Evolutionary conservation across 179 eudicot genomes (phyloP), one percentile per base, ranked within the genome.

Genomic region (Silene vulgaris): DNA sequence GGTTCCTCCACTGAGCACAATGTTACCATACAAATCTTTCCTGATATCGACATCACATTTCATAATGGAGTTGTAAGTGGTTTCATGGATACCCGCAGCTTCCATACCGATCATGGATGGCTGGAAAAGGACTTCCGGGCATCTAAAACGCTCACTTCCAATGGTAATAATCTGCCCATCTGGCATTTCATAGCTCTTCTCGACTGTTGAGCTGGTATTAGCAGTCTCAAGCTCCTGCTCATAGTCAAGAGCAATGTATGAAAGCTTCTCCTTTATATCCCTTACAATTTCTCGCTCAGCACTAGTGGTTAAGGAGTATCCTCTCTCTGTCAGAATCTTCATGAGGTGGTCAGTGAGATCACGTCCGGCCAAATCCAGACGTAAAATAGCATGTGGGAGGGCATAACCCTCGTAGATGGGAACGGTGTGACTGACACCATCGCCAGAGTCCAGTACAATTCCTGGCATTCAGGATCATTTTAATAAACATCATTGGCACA

Each of bases 101-200:
- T 87, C 88, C 90, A 87, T 87, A 52, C 90, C 90, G 30, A 88
- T 84, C 86, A 88, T 82, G 8, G 91, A 88, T 48, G 89, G 91
- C 89, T 88, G 91, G 91, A 84, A 88, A 17, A 88, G 91, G 78
- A 88, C 91, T 79, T 88, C 90, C 0, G 90, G 89, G 78, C 90
- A 88, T 19, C 90, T 57, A 85, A 88, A 87, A 23, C 90, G 86
- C 82, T 87, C 90, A 3, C 87, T 83, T 12, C 91, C 91, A 13
- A 88, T 86, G 66, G 89, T 87, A 35, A 66, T 66, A 16, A 66
- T 66, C 71, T 66, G 71, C 50, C 71, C 71, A 66, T 66, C 71
- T n/a, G 71, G 71, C 71, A 66, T 66, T 66, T 66, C 71, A 32
- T 66, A 66, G 71, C 48, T 66, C 71, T 66, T 66, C 19, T 66